phyloP scores from a whole-genome alignment of 352 stramenopile species.

The Globisporangium echinulatum region DNA sequence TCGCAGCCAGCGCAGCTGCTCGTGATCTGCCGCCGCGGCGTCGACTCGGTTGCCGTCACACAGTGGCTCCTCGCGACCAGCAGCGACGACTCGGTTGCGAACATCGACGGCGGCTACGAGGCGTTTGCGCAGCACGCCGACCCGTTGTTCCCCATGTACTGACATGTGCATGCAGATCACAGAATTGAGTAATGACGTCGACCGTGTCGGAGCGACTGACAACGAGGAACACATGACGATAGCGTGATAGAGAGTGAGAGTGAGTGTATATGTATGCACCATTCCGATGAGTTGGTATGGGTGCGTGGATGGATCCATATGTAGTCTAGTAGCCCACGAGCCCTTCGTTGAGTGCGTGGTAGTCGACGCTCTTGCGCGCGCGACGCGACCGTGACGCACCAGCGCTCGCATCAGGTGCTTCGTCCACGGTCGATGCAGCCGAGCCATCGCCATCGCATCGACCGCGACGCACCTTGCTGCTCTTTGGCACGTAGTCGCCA shows the following conservation, averaged over 20 bases:
- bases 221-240: not conserved
- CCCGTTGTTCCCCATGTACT: constrained; percentile 72
- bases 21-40: constrained; percentile 76
- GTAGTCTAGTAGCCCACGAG: constrained; percentile 14
- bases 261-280: no score
- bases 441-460: not conserved
- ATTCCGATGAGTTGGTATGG: no score
- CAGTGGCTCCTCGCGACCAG: constrained; percentile 46
- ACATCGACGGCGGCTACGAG: constrained; percentile 70
- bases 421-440: not conserved
- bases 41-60: constrained; percentile 61
- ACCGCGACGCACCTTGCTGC: not conserved
- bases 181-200: not conserved
- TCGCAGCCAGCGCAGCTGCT: constrained; percentile 8
- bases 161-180: constrained; percentile 1
- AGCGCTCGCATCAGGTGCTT: not conserved
- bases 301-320: no score
- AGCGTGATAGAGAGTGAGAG: not conserved
- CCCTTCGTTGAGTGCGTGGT: constrained; percentile 60
- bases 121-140: constrained; percentile 50
- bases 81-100: constrained; percentile 28
- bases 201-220: not conserved
- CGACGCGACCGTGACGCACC: constrained; percentile 14
- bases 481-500: constrained; percentile 10
- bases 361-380: constrained; percentile 35